phyloP scores from a whole-genome alignment of 495 filamentous ascomycete species.

The Talaromyces ruber region DNA sequence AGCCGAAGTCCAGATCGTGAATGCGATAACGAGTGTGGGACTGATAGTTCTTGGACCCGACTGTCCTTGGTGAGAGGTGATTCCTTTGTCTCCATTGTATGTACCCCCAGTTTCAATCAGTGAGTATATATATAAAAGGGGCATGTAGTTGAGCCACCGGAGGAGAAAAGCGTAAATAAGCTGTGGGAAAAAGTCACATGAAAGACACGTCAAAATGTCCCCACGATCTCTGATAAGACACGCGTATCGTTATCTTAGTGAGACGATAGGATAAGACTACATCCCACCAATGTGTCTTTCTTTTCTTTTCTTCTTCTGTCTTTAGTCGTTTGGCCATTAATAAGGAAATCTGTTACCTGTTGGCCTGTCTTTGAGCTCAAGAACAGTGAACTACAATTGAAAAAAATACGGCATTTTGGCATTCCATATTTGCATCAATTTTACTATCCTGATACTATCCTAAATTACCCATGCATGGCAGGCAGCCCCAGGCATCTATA shows the following conservation, averaged over 20 bases:
- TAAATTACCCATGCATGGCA: too few species aligned
- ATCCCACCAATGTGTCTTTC: neutral
- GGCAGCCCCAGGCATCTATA: too few species aligned
- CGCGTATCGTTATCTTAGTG: neutral
- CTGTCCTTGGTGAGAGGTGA: neutral
- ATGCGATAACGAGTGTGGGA: neutral
- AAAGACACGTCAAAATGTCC: neutral
- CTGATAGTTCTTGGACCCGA: neutral
- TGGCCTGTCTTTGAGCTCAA: too few species aligned
- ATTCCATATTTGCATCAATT: too few species aligned
- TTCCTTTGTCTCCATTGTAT: neutral
- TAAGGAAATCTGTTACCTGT: too few species aligned
- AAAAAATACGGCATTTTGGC: too few species aligned
- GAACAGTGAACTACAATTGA: too few species aligned
- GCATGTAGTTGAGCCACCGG: neutral
- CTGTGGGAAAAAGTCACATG: neutral
- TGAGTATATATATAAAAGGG: neutral
- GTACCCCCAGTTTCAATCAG: neutral
- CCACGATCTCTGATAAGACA: neutral
- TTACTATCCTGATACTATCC: too few species aligned
- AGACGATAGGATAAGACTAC: neutral
- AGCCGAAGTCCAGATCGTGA: constrained; percentile 5
- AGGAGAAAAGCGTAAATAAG: neutral
- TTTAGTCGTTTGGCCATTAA: too few species aligned
- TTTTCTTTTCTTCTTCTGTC: neutral